These are phyloP conservation scores for Cladosporium sp. DNA, from an alignment of 2,329 filamentous ascomycete genomes.

Conservation along the genomic window DNA sequence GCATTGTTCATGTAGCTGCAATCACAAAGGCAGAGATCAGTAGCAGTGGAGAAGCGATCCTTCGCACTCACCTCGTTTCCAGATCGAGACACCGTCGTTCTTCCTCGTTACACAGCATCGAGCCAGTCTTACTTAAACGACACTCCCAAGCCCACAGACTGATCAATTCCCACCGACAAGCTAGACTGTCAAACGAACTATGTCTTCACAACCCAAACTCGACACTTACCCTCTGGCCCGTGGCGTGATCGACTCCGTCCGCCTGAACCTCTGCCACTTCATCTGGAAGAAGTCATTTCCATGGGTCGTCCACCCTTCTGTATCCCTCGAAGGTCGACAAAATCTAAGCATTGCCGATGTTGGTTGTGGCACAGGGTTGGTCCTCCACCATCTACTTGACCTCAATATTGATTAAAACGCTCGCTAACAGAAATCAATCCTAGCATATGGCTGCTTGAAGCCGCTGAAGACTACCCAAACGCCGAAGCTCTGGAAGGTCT, in stretches of 20 bases:
- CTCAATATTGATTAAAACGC: not conserved
- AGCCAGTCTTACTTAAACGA: not conserved
- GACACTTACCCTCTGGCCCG: conserved; percentile 20
- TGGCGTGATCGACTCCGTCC: conserved; percentile 14
- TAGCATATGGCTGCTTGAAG: conserved; percentile 19
- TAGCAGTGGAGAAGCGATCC: not conserved
- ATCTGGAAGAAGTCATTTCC: conserved; percentile 20
- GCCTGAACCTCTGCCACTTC: conserved; percentile 20
- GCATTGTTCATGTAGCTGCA: no score
- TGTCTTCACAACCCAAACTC: conserved; percentile 7
- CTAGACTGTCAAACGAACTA: not conserved
- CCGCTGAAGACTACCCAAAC: conserved; percentile 17
- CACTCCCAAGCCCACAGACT: not conserved
- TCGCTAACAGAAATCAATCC: not conserved
- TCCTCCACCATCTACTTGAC: not conserved
- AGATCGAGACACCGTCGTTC: conserved; percentile 7
- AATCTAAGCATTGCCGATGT: conserved; percentile 19
- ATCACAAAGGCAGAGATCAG: no score
- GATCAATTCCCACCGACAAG: not conserved
- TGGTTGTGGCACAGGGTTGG: conserved; percentile 16
- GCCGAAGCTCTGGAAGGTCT: conserved; percentile 17
- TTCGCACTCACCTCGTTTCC: conserved; percentile 4
- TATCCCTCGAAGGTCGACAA: not conserved
- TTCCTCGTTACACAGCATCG: not conserved
- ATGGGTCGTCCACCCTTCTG: conserved; percentile 19